phyloP scores from a whole-genome alignment of 257 asterid species.

The Perilla frutescens region DNA sequence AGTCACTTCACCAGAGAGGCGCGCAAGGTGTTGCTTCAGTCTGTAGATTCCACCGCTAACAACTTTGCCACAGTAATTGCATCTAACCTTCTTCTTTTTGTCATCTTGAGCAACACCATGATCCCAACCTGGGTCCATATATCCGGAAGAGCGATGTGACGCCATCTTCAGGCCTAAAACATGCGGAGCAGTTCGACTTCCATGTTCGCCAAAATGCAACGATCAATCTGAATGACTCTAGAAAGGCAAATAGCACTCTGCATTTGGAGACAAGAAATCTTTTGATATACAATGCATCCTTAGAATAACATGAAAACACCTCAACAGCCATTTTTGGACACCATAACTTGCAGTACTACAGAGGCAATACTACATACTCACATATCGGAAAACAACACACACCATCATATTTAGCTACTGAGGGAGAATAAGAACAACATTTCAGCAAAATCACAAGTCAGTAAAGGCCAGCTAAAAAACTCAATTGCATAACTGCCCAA shows the following conservation, averaged over 20 bases:
- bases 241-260: conserved; percentile 18
- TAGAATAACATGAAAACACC: background rate
- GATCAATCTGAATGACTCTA: background rate
- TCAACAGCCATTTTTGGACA: background rate
- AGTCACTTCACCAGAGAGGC: conserved; percentile 88
- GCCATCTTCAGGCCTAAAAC: conserved; percentile 51
- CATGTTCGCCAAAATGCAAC: conserved; percentile 15
- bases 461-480: background rate
- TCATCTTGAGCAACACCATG: conserved; percentile 94
- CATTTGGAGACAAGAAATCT: conserved; percentile 27
- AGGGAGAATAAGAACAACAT: conserved; percentile 10
- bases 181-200: too few relatives aligned
- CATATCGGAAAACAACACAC: background rate
- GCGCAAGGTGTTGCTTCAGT: conserved; percentile 93
- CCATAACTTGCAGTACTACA: conserved; percentile 9
- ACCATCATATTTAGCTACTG: background rate
- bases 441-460: conserved; percentile 21
- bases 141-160: conserved; percentile 74
- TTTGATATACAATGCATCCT: conserved; percentile 1
- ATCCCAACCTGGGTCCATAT: conserved; percentile 92
- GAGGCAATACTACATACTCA: background rate
- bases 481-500: background rate
- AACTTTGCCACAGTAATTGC: conserved; percentile 92
- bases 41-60: conserved; percentile 94
- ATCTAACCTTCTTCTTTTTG: conserved; percentile 81